Evolutionary conservation across 75 land plant genomes (phyloP), one percentile per base, ranked within the genome.

Genomic region (Picea sitchensis): DNA sequence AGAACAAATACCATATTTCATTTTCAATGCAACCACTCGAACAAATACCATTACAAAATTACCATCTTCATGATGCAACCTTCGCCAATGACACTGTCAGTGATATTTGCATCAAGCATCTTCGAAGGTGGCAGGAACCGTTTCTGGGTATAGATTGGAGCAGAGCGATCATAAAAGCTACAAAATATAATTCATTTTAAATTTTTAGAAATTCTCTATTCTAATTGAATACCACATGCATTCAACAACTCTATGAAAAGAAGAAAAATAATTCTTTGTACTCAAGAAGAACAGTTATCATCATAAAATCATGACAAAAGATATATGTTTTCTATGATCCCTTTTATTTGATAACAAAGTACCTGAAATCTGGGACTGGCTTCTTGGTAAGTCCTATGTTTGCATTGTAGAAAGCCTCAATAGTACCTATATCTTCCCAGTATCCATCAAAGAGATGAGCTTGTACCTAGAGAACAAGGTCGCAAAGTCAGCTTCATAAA

Each of bases 381-480:
- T 82, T 93, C 82, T 83, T 87, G 1, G 90, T 92, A 78, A 83
- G 83, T 14, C 85, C 94, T 78, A 95, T 69, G 73, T 95, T 95
- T 57, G 96, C 96, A 59, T 89, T 78, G 87, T 95, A 93, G 80
- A 90, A 95, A 6, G 96, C 96, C 77, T 87, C 88, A 76, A 95
- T 95, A 64, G 84, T 95, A 58, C 92, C 87, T 59, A 95, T 89
- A 59, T 91, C 96, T 62, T 93, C 98, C 98, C 98, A 95, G 77
- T 95, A 89, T 18, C 95, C 95, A 80, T 93, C 90, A 83, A 83
- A 93, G n/a, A 86, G 36, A 71, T 87, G 89, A 38, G 94, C 91
- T 81, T 92, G 86, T 13, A 95, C 93, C 97, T 94, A 86, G 44
- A 26, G 56, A 51, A 51, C 56, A 51, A 0, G 56, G 1, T 51